phyloP scores from a whole-genome alignment of 106 monocot genomes.

The Xerophyta viscosa region DNA sequence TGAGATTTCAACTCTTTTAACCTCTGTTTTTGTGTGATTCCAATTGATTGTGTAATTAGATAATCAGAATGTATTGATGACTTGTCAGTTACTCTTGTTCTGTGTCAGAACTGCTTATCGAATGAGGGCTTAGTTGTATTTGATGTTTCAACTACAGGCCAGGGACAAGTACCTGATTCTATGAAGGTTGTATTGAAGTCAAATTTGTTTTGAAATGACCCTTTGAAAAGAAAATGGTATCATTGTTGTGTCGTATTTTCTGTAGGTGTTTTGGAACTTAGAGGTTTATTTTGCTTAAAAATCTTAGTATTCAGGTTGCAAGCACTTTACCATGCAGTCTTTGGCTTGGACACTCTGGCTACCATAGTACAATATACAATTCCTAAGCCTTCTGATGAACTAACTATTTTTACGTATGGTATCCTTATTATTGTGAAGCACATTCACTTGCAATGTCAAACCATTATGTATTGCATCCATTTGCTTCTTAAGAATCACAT shows the following conservation, averaged over 20 bases:
- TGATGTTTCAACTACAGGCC: conserved; percentile 88
- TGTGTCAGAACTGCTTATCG: conserved; percentile 41
- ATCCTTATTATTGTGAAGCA: background rate
- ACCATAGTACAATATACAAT: conserved; percentile 85
- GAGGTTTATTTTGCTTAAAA: conserved; percentile 59
- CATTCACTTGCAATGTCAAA: background rate
- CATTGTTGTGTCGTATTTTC: conserved; percentile 2
- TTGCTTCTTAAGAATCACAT: too few species aligned
- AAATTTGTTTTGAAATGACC: background rate
- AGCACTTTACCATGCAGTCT: conserved; percentile 71
- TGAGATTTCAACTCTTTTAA: conserved; percentile 10
- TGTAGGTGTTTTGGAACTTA: conserved; percentile 81
- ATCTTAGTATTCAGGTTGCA: conserved; percentile 45
- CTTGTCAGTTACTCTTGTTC: background rate
- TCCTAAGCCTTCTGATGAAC: background rate
- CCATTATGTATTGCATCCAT: too few species aligned
- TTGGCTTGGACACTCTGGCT: conserved; percentile 97
- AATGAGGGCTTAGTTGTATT: conserved; percentile 49
- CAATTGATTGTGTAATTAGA: background rate
- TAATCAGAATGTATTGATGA: background rate
- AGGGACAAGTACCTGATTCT: conserved; percentile 78
- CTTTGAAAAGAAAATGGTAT: background rate
- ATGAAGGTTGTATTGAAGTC: conserved; percentile 59
- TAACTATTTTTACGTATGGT: too few species aligned
- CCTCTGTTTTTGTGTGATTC: background rate